These are phyloP conservation scores for Fomitopsis betulina DNA, from an alignment of 1,284 basidiomycete species.

Conservation along the genomic window DNA sequence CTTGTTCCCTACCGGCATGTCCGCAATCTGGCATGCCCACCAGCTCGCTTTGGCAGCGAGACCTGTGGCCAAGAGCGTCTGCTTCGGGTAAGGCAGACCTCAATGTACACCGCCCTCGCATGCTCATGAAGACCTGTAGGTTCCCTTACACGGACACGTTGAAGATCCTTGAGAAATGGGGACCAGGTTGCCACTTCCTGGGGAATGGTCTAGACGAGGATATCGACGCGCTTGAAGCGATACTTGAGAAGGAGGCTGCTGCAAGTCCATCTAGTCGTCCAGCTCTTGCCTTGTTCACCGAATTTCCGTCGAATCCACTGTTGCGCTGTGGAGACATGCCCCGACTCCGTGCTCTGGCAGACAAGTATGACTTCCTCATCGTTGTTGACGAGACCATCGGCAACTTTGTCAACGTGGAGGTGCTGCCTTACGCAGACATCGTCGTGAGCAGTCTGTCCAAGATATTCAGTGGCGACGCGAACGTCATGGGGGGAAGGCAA, in stretches of 20 bases:
- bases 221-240: constrained; percentile 65
- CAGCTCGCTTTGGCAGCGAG: constrained; percentile 55
- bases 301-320: constrained; percentile 95
- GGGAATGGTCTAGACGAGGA: constrained; percentile 80
- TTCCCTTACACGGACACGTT: constrained; percentile 99
- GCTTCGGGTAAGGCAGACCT: constrained; percentile 71
- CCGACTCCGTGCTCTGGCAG: constrained; percentile 79
- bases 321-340: constrained; percentile 80
- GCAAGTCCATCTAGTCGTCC: constrained; percentile 43
- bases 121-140: constrained; percentile 36
- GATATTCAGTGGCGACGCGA: constrained; percentile 92
- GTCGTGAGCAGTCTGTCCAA: constrained; percentile 95
- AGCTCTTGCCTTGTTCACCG: constrained; percentile 69
- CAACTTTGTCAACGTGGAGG: constrained; percentile 94
- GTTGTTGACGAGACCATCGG: constrained; percentile 96
- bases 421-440: constrained; percentile 86
- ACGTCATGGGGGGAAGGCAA: constrained; percentile 97
- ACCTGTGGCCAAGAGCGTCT: constrained; percentile 77
- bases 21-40: constrained; percentile 90
- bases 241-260: constrained; percentile 48
- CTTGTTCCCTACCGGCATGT: constrained; percentile 87
- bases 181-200: constrained; percentile 89
- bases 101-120: not conserved
- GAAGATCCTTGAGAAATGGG: constrained; percentile 96
- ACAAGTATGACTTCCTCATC: constrained; percentile 85